These are phyloP conservation scores for Russula vinacea DNA, from an alignment of 768 basidiomycete genomes.

Conservation along the genomic window DNA sequence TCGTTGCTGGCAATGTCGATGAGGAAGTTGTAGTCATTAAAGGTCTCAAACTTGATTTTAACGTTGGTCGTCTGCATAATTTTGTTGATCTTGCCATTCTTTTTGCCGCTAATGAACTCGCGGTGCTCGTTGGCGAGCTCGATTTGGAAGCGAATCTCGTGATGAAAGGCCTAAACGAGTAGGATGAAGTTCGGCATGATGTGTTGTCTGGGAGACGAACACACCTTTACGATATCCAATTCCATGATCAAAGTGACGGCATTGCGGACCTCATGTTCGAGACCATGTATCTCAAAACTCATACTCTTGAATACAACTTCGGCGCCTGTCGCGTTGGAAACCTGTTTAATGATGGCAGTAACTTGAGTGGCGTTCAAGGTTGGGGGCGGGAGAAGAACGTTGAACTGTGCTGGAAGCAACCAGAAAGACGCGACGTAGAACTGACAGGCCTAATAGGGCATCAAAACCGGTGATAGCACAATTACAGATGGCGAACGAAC, in stretches of 20 bases:
- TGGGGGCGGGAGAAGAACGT: slow-evolving; percentile 80
- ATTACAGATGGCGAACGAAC: slow-evolving; percentile 49
- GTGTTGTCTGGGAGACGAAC: slow-evolving; percentile 27
- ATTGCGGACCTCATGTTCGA: slow-evolving; percentile 84
- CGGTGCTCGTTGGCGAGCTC: slow-evolving; percentile 97
- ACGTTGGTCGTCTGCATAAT: slow-evolving; percentile 97
- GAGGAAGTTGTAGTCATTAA: slow-evolving; percentile 93
- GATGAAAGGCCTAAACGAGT: slow-evolving; percentile 72
- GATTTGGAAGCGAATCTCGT: slow-evolving; percentile 97
- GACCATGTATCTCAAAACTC: slow-evolving; percentile 95
- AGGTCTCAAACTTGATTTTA: slow-evolving; percentile 98
- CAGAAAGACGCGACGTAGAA: slow-evolving; percentile 97
- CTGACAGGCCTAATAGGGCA: slow-evolving; percentile 72
- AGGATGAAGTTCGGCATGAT: not conserved
- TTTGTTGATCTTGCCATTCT: slow-evolving; percentile 99
- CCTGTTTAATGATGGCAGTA: slow-evolving; percentile 78
- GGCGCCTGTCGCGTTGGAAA: slow-evolving; percentile 82
- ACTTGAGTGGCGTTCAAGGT: slow-evolving; percentile 81
- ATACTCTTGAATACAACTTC: slow-evolving; percentile 96
- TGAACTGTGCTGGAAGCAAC: slow-evolving; percentile 92
- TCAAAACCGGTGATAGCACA: slow-evolving; percentile 30
- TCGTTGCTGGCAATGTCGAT: slow-evolving; percentile 89
- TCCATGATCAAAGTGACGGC: slow-evolving; percentile 87
- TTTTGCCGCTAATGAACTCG: slow-evolving; percentile 98
- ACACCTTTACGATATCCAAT: slow-evolving; percentile 85